A percentile compares a stretch with the other conserved stretches of the same genome.
These are phyloP conservation scores for Solioccasus polychromus DNA, from an alignment of 768 basidiomycete species.

Conservation along the genomic window DNA sequence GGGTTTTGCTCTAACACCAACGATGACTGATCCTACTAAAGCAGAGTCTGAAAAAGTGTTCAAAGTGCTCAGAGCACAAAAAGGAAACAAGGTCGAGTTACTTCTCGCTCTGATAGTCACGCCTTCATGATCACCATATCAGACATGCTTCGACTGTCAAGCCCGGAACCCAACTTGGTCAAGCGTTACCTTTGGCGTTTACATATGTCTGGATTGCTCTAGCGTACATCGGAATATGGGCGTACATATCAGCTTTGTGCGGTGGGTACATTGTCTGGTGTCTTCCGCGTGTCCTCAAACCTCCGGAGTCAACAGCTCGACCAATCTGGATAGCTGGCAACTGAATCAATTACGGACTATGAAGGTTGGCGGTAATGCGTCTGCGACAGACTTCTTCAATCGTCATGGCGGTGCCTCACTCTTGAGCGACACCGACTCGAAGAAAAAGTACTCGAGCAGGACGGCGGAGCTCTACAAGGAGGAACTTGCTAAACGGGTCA, in stretches of 20 bases:
- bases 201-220: conserved; percentile 97
- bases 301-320: conserved; percentile 60
- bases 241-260: conserved; percentile 95
- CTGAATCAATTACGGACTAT: conserved; percentile 87
- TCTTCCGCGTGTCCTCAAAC: conserved; percentile 6
- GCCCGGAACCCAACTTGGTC: conserved; percentile 98
- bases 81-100: conserved; percentile 76
- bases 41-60: conserved; percentile 87
- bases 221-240: conserved; percentile 95
- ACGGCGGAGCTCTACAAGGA: conserved; percentile 90
- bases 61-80: conserved; percentile 75
- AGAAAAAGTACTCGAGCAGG: conserved; percentile 86
- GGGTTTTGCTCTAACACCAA: conserved; percentile 7
- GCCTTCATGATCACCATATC: conserved; percentile 16
- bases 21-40: conserved; percentile 77
- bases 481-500: conserved; percentile 76
- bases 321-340: conserved; percentile 95
- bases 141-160: conserved; percentile 93
- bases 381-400: conserved; percentile 84
- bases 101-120: background rate
- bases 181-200: conserved; percentile 93
- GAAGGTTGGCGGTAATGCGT: conserved; percentile 93
- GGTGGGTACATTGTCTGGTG: conserved; percentile 47
- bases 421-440: conserved; percentile 69
- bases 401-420: conserved; percentile 79